Base-by-base conservation (phyloP, 148 eudicot genomes). In the Spergularia bocconei region DNA sequence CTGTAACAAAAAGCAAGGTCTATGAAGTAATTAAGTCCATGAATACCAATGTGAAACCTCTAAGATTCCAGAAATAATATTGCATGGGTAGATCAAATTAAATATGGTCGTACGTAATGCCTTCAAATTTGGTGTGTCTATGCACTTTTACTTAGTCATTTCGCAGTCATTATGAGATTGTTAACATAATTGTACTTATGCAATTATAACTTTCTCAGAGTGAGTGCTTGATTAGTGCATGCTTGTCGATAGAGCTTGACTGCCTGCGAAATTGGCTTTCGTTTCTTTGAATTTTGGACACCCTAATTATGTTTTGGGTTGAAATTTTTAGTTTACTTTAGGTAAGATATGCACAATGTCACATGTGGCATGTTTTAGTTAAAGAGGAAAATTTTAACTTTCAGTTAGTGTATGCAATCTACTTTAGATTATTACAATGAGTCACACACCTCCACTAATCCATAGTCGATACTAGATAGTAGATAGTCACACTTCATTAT, bases 181-280 rank as follows among this genome's bases (percentile, higher is more conserved):
- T 11, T 39, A 53, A 63, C 39, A n/a, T 55, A 63, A 63, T 5
- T 44, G 13, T 52, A 13, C 19, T 7, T 14, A 14, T n/a, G 36
- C 2, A 29, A 29, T 29, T 29, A 29, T 57, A 76, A 23, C 29
- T 58, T 69, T 68, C 17, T 12, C 21, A 48, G 23, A 55, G 39
- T 55, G 48, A 72, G 70, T 74, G 77, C 75, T 63, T 16, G 1
- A 72, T 50, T 59, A 48, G 25, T 60, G 81, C 77, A 79, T 39
- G 73, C 77, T 67, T 79, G 69, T 73, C 75, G 78, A 75, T 19
- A 55, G 13, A 61, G 7, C 19, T 23, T 44, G 67, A 63, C 67
- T 63, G 47, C 20, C 4, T 59, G 13, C 5, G 0, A 63, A 63
- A 63, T 63, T 63, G 38, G 66, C 14, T 63, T 63, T 29, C n/a